Base-by-base conservation (phyloP, 352 stramenopile species). In the Globisporangium radiosum region DNA sequence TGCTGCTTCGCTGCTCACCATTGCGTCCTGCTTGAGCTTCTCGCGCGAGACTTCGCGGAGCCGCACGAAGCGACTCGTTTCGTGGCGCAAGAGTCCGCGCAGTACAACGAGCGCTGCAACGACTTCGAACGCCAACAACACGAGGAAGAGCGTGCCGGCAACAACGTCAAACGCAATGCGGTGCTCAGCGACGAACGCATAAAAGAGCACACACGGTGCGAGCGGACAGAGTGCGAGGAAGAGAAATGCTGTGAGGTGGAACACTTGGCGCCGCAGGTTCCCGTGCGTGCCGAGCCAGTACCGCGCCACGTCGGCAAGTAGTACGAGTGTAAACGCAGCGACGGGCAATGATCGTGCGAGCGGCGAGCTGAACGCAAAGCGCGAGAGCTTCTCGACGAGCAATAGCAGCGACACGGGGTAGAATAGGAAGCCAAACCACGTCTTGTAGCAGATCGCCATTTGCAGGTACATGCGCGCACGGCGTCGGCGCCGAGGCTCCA, bases 221-320 rank as follows among this genome's bases (percentile, higher is more conserved):
- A 84, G 50, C 5, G 78, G 81, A 47, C 81, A 90, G 40, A 80
- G 59, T 15, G 80, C 81, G 47, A 90, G 59, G 57, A 90, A 85
- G 57, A 88, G 68, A 52, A 88, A 90, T 19, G 73, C 77, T 13
- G 77, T 82, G 52, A 90, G 64, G 11, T 81, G 72, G 54, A 87
- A 85, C 52, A 90, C 80, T 36, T 87, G 75, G 14, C 64, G 62
- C 38, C 68, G 71, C 51, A 88, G 63, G 45, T 87, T 88, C 25
- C 80, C 80, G 45, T 69, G 63, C 25, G 72, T 81, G 6, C 78
- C 78, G 50, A 90, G 66, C 52, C 73, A 85, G 60, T 85, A 87
- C 15, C 80, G 80, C 43, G 65, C 67, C 0, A 68, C 60, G 47
- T 88, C 80, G 42, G 80, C 64, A 2, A 66, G 40, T 1, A 85